These are phyloP conservation scores for Echites panduratus DNA, from an alignment of 257 asterid species.

Conservation along the genomic window DNA sequence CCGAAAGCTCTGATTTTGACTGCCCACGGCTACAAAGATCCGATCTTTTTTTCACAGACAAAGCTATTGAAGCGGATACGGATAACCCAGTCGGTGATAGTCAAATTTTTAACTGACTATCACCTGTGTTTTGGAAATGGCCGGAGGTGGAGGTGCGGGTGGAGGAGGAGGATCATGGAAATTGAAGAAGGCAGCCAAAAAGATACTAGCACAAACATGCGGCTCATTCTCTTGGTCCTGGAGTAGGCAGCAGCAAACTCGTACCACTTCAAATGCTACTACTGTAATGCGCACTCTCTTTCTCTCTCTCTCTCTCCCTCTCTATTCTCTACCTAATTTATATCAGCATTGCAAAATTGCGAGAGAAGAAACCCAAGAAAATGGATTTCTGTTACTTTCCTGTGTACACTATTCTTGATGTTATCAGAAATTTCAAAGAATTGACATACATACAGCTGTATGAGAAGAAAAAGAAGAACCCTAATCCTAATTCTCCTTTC, in stretches of 20 bases:
- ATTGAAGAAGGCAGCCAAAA: constrained; percentile 70
- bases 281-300: constrained; percentile 6
- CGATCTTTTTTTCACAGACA: background rate
- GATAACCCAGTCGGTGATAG: background rate
- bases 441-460: background rate
- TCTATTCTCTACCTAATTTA: background rate
- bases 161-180: constrained; percentile 58
- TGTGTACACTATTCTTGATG: constrained; percentile 7
- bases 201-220: constrained; percentile 59
- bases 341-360: background rate
- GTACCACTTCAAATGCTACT: constrained; percentile 30
- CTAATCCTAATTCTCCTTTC: background rate
- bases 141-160: constrained; percentile 61
- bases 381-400: constrained; percentile 3
- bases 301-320: constrained; percentile 19
- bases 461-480: background rate
- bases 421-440: background rate
- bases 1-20: background rate
- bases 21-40: background rate
- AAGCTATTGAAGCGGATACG: background rate
- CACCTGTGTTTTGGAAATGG: constrained; percentile 28
- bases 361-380: background rate
- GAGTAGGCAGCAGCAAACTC: constrained; percentile 21
- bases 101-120: background rate
- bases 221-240: constrained; percentile 54